Evolutionary conservation across 768 basidiomycete genomes (phyloP).

Genomic region (Leccinum variicolor): DNA sequence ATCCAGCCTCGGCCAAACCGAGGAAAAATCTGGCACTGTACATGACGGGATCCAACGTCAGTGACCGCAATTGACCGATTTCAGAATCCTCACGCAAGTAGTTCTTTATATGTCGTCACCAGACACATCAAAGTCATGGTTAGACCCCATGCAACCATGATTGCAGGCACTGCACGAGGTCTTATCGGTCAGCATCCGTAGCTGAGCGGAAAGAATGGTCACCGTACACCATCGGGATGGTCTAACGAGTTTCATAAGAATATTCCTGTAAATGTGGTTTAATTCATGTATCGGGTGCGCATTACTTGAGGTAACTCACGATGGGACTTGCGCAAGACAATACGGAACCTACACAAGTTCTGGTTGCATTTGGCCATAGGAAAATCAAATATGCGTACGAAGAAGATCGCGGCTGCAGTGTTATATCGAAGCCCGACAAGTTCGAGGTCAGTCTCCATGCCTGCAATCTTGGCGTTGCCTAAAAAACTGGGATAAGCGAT

Average conservation of each 20-base stretch:
- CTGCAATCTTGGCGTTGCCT: conserved; percentile 45
- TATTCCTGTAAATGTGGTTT: conserved; percentile 24
- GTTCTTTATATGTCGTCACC: conserved; percentile 29
- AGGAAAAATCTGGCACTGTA: conserved; percentile 39
- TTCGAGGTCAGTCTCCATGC: conserved; percentile 39
- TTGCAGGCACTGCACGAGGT: conserved; percentile 32
- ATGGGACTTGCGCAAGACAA: conserved; percentile 36
- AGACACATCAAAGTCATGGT: conserved; percentile 37
- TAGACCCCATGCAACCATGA: conserved; percentile 37
- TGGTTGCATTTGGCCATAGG: neutral
- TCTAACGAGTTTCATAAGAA: conserved; percentile 33
- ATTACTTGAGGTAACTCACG: conserved; percentile 24
- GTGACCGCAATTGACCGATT: neutral
- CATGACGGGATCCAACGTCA: neutral
- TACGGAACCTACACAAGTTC: conserved; percentile 32
- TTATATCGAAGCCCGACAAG: conserved; percentile 37
- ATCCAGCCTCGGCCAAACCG: conserved; percentile 45
- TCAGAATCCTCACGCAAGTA: conserved; percentile 26
- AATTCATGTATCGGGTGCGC: neutral
- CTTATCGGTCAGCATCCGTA: conserved; percentile 4
- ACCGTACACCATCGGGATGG: conserved; percentile 34
- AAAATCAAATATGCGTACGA: conserved; percentile 17
- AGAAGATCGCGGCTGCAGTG: conserved; percentile 38
- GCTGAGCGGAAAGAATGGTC: neutral
- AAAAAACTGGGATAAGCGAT: conserved; percentile 2